Conservation (phyloP, 169 alveolate species). For the Besnoitia besnoiti region DNA sequence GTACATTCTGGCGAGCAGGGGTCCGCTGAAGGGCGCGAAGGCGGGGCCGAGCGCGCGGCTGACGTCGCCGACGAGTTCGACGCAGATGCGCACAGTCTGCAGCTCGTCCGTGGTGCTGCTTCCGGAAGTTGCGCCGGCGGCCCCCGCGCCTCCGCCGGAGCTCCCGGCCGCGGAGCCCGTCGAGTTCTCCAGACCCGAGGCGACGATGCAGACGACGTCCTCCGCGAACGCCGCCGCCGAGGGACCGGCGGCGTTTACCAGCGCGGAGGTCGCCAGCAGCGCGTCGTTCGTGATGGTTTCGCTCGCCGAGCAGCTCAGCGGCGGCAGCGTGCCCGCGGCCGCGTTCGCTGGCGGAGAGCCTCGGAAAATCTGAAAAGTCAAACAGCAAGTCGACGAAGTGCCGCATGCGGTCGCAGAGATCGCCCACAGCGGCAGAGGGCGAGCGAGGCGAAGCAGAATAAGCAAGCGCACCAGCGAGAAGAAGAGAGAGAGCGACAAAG, state of each 20-base stretch:
- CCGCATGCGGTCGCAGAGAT: too few relatives aligned
- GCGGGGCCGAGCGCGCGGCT: conserved; percentile 80
- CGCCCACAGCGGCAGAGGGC: too few relatives aligned
- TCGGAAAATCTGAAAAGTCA: not conserved
- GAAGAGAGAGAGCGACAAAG: not conserved
- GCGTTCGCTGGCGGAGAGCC: conserved; percentile 24
- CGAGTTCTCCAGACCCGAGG: conserved; percentile 39
- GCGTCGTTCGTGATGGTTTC: conserved; percentile 80
- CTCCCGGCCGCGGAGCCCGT: conserved; percentile 48
- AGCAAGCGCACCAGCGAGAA: too few relatives aligned
- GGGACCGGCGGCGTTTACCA: conserved; percentile 74
- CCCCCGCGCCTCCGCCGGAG: conserved; percentile 55
- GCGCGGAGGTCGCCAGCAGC: conserved; percentile 82
- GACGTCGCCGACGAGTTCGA: conserved; percentile 85
- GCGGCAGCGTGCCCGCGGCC: not conserved
- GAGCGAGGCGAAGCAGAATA: too few relatives aligned
- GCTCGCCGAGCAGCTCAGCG: conserved; percentile 32
- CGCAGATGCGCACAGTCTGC: conserved; percentile 77
- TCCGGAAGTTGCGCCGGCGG: conserved; percentile 49
- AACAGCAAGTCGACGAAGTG: not conserved
- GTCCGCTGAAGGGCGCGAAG: conserved; percentile 69
- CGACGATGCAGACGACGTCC: conserved; percentile 56
- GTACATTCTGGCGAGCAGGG: conserved; percentile 59
- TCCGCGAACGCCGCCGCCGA: conserved; percentile 59
- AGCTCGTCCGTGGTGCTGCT: conserved; percentile 65